phyloP scores from a whole-genome alignment of 331 rosid genomes.

The Spiraea crenata region DNA sequence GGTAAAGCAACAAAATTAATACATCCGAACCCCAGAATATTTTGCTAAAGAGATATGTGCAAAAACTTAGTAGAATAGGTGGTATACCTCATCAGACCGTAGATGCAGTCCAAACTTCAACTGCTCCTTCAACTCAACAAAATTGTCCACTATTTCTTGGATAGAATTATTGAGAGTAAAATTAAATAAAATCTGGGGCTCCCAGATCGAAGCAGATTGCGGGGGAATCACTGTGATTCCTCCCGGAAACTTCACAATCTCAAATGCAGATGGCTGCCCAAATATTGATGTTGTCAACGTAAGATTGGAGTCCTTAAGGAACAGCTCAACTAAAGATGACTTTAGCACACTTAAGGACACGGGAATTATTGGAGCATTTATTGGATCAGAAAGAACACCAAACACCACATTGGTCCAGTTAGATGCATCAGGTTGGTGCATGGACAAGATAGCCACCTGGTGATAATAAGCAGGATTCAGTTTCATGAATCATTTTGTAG shows the following conservation, averaged over 20 bases:
- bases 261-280: slow-evolving; percentile 65
- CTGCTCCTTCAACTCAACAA: slow-evolving; percentile 56
- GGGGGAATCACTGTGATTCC: slow-evolving; percentile 75
- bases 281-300: slow-evolving; percentile 63
- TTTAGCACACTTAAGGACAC: slow-evolving; percentile 70
- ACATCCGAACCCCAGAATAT: slow-evolving; percentile 4
- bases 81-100: slow-evolving; percentile 63
- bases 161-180: slow-evolving; percentile 76
- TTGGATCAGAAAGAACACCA: slow-evolving; percentile 74
- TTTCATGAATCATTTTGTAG: slow-evolving; percentile 21
- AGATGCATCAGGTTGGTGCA: slow-evolving; percentile 56
- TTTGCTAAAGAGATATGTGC: slow-evolving; percentile 17
- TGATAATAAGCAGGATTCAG: slow-evolving; percentile 25
- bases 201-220: slow-evolving; percentile 64
- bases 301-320: slow-evolving; percentile 68
- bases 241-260: slow-evolving; percentile 74
- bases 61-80: slow-evolving; percentile 17
- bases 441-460: slow-evolving; percentile 80
- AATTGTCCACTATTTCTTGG: slow-evolving; percentile 54
- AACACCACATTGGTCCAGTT: slow-evolving; percentile 65
- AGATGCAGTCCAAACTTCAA: slow-evolving; percentile 65
- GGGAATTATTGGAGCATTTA: slow-evolving; percentile 51
- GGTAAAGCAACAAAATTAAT: not conserved
- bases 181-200: slow-evolving; percentile 70
- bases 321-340: slow-evolving; percentile 68